These are phyloP conservation scores for Wallacemonas sp. DNA, from an alignment of 208 protist genomes.

Conservation along the genomic window DNA sequence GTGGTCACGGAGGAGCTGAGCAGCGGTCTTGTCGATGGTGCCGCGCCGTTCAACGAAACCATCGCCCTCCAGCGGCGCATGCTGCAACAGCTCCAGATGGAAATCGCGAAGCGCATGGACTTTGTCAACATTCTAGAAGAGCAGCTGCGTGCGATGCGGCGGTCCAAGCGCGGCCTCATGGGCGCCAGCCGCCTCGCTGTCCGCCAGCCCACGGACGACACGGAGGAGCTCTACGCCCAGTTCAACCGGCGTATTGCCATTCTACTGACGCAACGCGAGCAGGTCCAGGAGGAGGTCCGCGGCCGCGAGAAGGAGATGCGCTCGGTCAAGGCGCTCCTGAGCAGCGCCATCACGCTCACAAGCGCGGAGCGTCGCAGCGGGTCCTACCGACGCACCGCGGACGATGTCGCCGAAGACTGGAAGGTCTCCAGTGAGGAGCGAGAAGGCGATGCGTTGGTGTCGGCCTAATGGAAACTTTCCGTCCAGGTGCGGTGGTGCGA, in stretches of 20 bases:
- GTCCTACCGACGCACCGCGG: not conserved
- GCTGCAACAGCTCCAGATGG: slow-evolving; percentile 6
- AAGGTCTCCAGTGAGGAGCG: not conserved
- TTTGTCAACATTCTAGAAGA: slow-evolving; percentile 8
- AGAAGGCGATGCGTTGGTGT: not conserved
- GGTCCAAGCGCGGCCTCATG: not conserved
- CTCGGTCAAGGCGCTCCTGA: not conserved
- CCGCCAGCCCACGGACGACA: slow-evolving; percentile 10
- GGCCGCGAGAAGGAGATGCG: slow-evolving; percentile 3
- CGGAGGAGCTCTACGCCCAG: slow-evolving; percentile 8
- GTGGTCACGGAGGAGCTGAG: slow-evolving; percentile 1
- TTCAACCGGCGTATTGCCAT: slow-evolving; percentile 6
- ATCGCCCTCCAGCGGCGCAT: slow-evolving; percentile 20
- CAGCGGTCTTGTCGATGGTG: not conserved
- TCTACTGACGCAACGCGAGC: not conserved
- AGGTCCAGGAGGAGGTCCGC: not conserved
- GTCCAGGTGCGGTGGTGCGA: not conserved
- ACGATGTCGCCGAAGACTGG: not conserved
- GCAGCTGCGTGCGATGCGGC: not conserved
- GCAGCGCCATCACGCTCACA: not conserved
- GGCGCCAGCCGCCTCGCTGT: not conserved
- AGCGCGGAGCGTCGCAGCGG: not conserved
- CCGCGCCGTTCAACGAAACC: slow-evolving; percentile 1
- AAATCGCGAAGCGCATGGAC: not conserved
- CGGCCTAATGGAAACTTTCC: not conserved